Base-by-base conservation (phyloP, 768 basidiomycete genomes). In the Amanita fuliginea region DNA sequence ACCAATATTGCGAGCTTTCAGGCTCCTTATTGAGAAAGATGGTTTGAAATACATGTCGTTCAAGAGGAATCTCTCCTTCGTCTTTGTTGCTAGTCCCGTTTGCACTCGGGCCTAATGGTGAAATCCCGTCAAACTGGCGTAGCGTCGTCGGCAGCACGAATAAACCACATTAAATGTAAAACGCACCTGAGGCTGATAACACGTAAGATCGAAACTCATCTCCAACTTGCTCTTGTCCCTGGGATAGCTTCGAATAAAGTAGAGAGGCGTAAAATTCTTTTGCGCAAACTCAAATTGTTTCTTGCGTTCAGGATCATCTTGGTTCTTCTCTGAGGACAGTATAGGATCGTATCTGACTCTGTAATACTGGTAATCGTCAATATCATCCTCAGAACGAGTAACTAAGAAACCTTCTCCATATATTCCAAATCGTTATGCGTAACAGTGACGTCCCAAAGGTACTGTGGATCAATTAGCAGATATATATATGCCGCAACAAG, bases 121-220 rank as follows among this genome's bases (percentile, higher is more conserved):
- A 48, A 13, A 59, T 50, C 1, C 61, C 61, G 32, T 61, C 56
- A 42, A 63, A 63, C 58, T 63, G 42, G 10, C 5, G 6, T 19
- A 24, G 9, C 33, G 18, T 19, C 16, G 6, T 46, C 14, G 4
- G 37, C 28, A n/a, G 24, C n/a, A 14, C 36, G 7, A 11, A 24
- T 24, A 24, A 26, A 34, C 13, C 21, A 4, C 19, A 13, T 36
- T 16, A 7, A 14, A 44, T 21, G 7, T 10, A 3, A 42, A 18
- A 6, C 60, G 59, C 53, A 70, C 68, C 60, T 74, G 71, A 6
- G 72, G 68, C 58, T 74, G 72, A 54, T 74, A 75, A 53, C 67
- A 61, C 7, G 71, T 72, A 26, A 74, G 57, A 54, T 75, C 72
- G 57, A 75, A 76, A 54, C 70, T 71, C 75, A 75, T 76, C 57